Conservation (phyloP, 2,329 filamentous ascomycete species). For the Truncatella angustata region DNA sequence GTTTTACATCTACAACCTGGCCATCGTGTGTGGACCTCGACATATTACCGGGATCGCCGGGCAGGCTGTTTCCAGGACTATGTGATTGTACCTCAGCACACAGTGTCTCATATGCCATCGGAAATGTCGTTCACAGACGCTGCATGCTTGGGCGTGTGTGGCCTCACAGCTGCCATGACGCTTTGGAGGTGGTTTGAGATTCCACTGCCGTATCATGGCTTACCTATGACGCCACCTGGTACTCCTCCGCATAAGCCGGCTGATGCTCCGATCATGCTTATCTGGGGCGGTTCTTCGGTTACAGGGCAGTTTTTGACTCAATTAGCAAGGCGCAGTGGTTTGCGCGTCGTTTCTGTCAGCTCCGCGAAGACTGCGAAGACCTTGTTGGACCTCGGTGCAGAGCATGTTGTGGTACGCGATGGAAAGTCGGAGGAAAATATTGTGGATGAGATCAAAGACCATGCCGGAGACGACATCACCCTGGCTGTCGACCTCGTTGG, state of each 20-base stretch:
- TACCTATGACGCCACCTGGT: neutral
- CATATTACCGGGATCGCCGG: conserved; percentile 8
- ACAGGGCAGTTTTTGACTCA: conserved; percentile 5
- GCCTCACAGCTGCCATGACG: conserved; percentile 7
- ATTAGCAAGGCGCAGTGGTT: neutral
- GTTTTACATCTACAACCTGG: conserved; percentile 71
- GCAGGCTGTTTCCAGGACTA: conserved; percentile 7
- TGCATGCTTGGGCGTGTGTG: conserved; percentile 4
- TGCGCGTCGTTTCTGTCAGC: conserved; percentile 1
- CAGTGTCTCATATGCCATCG: neutral
- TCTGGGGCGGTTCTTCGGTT: conserved; percentile 7
- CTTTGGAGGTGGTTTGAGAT: conserved; percentile 9
- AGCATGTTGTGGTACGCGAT: conserved; percentile 4
- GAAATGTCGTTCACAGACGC: neutral
- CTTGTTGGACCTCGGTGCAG: neutral
- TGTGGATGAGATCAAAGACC: neutral
- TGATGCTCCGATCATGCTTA: conserved; percentile 1
- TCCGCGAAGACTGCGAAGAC: conserved; percentile 1
- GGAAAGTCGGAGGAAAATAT: conserved; percentile 1
- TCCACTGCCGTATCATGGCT: neutral
- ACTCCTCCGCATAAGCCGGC: neutral
- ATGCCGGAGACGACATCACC: neutral
- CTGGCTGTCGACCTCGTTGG: conserved; percentile 8
- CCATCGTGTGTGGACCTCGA: conserved; percentile 6
- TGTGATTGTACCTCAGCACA: conserved; percentile 8